Evolutionary conservation across 1,284 basidiomycete genomes (phyloP).

Genomic region (Heterobasidion annosum): DNA sequence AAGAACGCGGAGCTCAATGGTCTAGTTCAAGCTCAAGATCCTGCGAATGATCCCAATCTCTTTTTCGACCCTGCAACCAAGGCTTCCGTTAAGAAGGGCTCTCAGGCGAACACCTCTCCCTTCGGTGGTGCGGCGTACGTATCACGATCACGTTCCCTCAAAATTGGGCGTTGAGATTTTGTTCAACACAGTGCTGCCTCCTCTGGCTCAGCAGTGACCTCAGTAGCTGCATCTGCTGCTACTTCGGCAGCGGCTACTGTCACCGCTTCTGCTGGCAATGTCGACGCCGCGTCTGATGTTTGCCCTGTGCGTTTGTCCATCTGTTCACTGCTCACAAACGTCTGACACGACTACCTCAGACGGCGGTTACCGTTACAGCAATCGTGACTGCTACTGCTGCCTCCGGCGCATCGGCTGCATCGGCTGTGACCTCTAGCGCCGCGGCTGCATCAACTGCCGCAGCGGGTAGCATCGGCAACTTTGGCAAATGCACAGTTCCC

Average conservation of each 20-base stretch:
- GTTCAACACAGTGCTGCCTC: not conserved
- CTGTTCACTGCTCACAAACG: not conserved
- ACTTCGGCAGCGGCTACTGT: not conserved
- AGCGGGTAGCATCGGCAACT: not conserved
- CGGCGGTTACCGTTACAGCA: conserved; percentile 9
- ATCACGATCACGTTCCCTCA: not conserved
- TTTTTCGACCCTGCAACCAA: conserved; percentile 49
- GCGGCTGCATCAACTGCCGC: not conserved
- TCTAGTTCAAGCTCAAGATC: conserved; percentile 32
- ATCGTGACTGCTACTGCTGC: conserved; percentile 4
- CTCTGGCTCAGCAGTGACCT: not conserved
- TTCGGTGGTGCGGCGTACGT: conserved; percentile 21
- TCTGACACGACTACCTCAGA: not conserved
- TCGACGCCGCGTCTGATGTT: not conserved
- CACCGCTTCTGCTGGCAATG: not conserved
- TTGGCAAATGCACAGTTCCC: conserved; percentile 37
- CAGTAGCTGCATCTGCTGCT: not conserved
- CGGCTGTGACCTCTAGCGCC: not conserved
- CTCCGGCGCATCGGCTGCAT: not conserved
- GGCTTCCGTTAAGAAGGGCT: conserved; percentile 36
- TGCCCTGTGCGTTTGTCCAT: not conserved
- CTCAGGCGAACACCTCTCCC: conserved; percentile 43
- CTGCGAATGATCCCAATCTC: conserved; percentile 28
- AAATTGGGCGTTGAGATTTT: too few species aligned
- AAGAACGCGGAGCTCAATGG: conserved; percentile 28